A percentile compares a stretch with the other conserved stretches of the same genome.
Conservation (phyloP, 441 rosid species). For the Pelargonium australe region DNA sequence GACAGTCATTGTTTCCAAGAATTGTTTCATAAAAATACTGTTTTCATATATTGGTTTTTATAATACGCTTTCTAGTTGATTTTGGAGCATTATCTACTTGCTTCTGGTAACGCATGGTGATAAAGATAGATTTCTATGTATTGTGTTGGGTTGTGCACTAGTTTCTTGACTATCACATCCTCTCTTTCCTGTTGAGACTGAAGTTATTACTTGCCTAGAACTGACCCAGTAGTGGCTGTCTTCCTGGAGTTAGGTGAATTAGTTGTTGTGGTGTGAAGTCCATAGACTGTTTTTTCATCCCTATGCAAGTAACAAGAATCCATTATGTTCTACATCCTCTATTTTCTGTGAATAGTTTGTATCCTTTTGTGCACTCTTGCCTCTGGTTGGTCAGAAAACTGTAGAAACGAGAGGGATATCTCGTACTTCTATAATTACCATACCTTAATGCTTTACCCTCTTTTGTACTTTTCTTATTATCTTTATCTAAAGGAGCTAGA, state of each 20-base stretch:
- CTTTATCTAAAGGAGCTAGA: neutral
- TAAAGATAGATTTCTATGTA: too few relatives aligned
- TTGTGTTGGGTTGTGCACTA: too few relatives aligned
- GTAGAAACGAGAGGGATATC: neutral
- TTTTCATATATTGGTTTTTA: neutral
- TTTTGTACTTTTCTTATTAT: too few relatives aligned
- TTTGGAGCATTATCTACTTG: too few relatives aligned
- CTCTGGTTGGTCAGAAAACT: neutral
- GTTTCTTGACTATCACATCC: neutral
- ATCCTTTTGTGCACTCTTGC: neutral
- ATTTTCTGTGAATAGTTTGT: neutral
- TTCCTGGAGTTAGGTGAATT: neutral
- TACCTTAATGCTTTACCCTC: neutral
- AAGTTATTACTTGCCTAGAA: neutral
- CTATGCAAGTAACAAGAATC: neutral
- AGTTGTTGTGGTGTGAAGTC: neutral
- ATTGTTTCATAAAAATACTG: neutral
- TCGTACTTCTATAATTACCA: neutral
- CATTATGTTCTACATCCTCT: neutral
- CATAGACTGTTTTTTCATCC: neutral
- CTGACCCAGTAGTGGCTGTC: neutral
- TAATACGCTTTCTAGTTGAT: too few relatives aligned
- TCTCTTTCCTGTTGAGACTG: neutral
- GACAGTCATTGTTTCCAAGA: neutral
- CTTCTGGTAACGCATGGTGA: too few relatives aligned